Evolutionary conservation across 177 flowering plant species (phyloP).

Genomic region (Telopea speciosissima): DNA sequence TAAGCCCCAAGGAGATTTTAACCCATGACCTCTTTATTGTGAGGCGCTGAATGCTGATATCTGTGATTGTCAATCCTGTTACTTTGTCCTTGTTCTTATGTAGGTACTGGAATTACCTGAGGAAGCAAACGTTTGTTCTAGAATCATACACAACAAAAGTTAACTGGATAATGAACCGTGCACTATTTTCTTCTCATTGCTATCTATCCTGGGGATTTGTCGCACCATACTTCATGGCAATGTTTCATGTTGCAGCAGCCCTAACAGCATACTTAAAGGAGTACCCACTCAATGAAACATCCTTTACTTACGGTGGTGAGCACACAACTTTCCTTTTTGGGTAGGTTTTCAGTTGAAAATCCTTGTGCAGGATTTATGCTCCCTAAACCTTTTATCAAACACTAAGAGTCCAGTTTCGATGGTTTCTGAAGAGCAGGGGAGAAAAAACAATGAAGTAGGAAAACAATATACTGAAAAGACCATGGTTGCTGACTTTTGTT

Average conservation of each 20-base stretch:
- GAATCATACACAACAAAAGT: slow-evolving; percentile 75
- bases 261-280: slow-evolving; percentile 34
- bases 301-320: slow-evolving; percentile 54
- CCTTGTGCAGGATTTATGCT: background rate
- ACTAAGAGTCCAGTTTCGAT: background rate
- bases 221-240: slow-evolving; percentile 70
- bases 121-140: slow-evolving; percentile 97
- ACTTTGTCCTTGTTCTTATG: slow-evolving; percentile 11
- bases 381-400: background rate
- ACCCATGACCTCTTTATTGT: too few species aligned
- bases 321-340: slow-evolving; percentile 23
- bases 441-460: background rate
- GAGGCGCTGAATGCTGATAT: too few species aligned
- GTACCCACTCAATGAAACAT: slow-evolving; percentile 34
- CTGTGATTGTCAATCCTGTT: too few species aligned
- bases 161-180: slow-evolving; percentile 89
- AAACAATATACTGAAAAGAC: background rate
- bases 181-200: slow-evolving; percentile 73
- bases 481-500: background rate
- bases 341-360: slow-evolving; percentile 14
- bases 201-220: slow-evolving; percentile 97
- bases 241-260: slow-evolving; percentile 70
- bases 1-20: too few species aligned
- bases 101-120: slow-evolving; percentile 98
- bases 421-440: too few species aligned